Base-by-base conservation (phyloP, 129 eudicot genomes). In the Flaveria linearis region DNA sequence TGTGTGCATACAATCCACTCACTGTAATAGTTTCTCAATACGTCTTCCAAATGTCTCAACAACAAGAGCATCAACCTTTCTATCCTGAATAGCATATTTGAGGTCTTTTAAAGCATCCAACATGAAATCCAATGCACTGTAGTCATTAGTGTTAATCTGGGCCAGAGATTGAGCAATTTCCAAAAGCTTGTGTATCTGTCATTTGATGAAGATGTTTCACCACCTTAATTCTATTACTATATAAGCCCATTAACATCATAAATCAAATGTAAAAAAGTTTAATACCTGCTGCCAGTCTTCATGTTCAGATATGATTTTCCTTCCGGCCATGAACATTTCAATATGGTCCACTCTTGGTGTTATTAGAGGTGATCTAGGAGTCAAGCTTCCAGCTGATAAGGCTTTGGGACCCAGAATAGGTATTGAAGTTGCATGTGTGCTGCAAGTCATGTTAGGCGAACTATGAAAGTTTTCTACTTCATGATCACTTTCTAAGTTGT, bases 41-140 rank as follows among this genome's bases (percentile, higher is more conserved):
- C 99, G 96, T 80, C 94, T 88, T 69, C 99, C 99, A 72, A 95
- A 95, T 45, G 99, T 95, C 75, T 95, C 99, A 30, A 95, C 97
- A 78, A 91, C 91, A 73, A 95, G 99, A 16, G 97, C 99, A 85
- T 95, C 99, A 82, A 91, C 97, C 86, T 91, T 95, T 84, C 99
- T 84, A 45, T 91, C 97, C 51, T 95, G 89, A 46, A 95, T 91
- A 68, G 92, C 88, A 75, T 91, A 89, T 75, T 95, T 91, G 67
- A 95, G 92, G 78, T 95, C 99, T 18, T 92, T 90, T 64, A 95
- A 82, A 43, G 84, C 83, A 57, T 87, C 94, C 75, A 87, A 84
- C 92, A 95, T 82, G 83, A 62, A 86, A 77, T 89, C 92, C 86
- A 95, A 61, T 5, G 97, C 86, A 60, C 89, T 91, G 86, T 91